A percentile compares a stretch with the other conserved stretches of the same genome.
These are phyloP conservation scores for Talaromyces sp. DNA, from an alignment of 2,329 filamentous ascomycete species.

Conservation along the genomic window DNA sequence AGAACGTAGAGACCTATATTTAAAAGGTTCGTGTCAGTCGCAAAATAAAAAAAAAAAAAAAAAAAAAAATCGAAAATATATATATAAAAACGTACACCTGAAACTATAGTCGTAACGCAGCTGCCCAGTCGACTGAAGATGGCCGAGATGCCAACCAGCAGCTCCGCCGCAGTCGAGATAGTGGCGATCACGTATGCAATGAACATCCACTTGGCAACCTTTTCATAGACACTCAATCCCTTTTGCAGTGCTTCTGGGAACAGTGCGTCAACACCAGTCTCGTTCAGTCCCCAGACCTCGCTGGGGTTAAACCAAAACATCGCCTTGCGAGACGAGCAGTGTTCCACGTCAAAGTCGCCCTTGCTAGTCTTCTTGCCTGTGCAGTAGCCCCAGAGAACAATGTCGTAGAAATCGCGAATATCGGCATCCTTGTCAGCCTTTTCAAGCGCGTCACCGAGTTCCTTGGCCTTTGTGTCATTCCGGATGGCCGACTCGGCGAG, in stretches of 20 bases:
- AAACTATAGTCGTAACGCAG: constrained; percentile 73
- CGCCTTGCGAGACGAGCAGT: constrained; percentile 66
- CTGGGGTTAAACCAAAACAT: constrained; percentile 73
- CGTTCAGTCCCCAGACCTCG: constrained; percentile 59
- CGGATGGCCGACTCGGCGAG: not conserved
- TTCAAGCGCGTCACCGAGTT: constrained; percentile 33
- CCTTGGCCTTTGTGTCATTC: constrained; percentile 14
- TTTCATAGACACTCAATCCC: constrained; percentile 67
- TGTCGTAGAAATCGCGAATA: constrained; percentile 70
- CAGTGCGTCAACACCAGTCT: constrained; percentile 51
- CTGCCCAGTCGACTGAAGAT: constrained; percentile 78
- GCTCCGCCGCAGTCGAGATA: constrained; percentile 61
- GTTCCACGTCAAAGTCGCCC: constrained; percentile 44
- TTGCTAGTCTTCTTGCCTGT: constrained; percentile 51
- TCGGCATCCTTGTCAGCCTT: constrained; percentile 44
- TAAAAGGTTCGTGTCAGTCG: not conserved
- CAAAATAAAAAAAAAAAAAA: not conserved
- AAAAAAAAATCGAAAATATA: not conserved
- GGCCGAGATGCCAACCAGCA: constrained; percentile 74
- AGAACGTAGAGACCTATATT: constrained; percentile 44
- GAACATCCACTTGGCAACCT: constrained; percentile 75
- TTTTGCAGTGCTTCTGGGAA: constrained; percentile 63
- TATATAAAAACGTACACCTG: constrained; percentile 51
- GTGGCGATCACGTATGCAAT: constrained; percentile 73
- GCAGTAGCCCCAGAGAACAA: constrained; percentile 88